Evolutionary conservation across 176 grass and related monocot genomes (phyloP), one percentile per base, ranked within the genome.

Genomic region (Oropetium thomaeum): DNA sequence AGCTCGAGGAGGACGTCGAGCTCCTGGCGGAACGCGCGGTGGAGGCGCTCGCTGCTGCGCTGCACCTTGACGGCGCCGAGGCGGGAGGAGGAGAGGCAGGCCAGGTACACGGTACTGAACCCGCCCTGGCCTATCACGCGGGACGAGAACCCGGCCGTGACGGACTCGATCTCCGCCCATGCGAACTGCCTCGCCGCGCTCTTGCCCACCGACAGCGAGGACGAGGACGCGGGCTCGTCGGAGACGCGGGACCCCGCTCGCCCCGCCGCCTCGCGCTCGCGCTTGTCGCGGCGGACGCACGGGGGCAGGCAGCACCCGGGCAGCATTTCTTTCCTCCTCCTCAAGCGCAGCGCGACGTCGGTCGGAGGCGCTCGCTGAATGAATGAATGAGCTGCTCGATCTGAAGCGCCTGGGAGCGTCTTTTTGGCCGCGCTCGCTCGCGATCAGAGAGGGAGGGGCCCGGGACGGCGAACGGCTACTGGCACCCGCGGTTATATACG

Each of bases 41-140:
- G 80, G 29, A 96, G 83, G 63, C 92, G 82, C 76, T 96, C 92
- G 76, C 92, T 96, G 89, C 80, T 74, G 76, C 85, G 69, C 83
- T 76, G 70, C 33, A 96, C 62, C 86, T 96, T 96, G 72, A 96
- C 92, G 12, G 92, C 92, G 68, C 65, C 80, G 10, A 91, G 79
- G 23, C 78, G 68, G 67, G 58, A 62, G 5, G 82, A 67, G 23
- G 80, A 69, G 48, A 90, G 89, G 63, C 62, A 79, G 32, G 89
- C 92, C 39, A 96, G 83, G 81, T 91, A 96, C 43, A 96, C 92
- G 0, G 92, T 96, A 81, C 89, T 96, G 86, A 91, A 91, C 10
- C 92, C 92, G 64, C 92, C 92, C 62, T 91, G 85, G 4, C 92
- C 92, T 25, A 96, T 86, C 23, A 96, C 89, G 0, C 80, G 51